Base-by-base conservation (phyloP, 768 basidiomycete genomes). In the Clitopilus hobsonii region DNA sequence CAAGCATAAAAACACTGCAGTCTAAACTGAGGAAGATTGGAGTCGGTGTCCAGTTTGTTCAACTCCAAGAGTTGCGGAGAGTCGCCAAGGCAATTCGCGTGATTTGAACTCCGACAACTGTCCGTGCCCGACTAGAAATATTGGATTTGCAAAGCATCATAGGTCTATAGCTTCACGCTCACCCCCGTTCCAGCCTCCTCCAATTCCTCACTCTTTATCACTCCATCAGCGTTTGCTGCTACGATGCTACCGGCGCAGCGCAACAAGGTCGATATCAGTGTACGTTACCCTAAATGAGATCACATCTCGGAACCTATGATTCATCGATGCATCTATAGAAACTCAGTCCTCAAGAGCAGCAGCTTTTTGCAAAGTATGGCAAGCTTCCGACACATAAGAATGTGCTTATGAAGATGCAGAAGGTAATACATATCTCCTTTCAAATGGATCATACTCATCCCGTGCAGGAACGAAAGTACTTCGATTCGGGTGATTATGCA, bases 401-500 rank as follows among this genome's bases (percentile, higher is more conserved):
- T 70, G 76, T 90, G 52, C 81, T 98, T 61, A 88, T 80, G 67
- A 94, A 94, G 78, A 94, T 97, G 88, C 92, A 94, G 72, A 96
- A 93, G 86, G 95, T 91, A 45, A 50, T 65, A 25, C 14, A 29
- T 25, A n/a, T 54, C 45, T 54, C 32, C 58, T 53, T 55, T 52
- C 30, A 51, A 58, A 38, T 54, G 30, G 54, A 32, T 57, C 38
- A 41, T 56, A 51, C 49, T 60, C 30, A 53, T 55, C 59, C 51
- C 64, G 55, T 52, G 30, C 62, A 98, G 95, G 96, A 99, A 67
- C 91, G 97, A 65, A 98, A 98, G 73, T 99, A 94, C 75, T 99
- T 99, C 70, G 97, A 98, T 74, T 98, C 96, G 54, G 97, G 97
- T 55, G 97, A 99, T 70, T 98, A 98, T 66, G 95, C 95, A 26